Conservation (phyloP, 495 filamentous ascomycete species). For the Gamarada debralockiae region DNA sequence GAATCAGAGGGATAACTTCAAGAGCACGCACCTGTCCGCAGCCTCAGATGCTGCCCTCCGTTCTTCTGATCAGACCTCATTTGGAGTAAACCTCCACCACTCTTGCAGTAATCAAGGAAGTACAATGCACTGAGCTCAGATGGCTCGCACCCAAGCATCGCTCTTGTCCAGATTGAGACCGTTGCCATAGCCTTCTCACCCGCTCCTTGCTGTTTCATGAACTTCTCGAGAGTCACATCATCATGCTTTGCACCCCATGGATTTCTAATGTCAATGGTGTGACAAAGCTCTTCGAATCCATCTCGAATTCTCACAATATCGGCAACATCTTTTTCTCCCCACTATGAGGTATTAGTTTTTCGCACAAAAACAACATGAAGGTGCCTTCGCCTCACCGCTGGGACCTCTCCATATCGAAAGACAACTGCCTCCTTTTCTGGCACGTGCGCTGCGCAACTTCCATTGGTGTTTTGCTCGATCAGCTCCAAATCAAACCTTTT, state of each 20-base stretch:
- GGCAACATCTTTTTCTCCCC: neutral
- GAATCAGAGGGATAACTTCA: neutral
- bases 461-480: conserved; percentile 37
- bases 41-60: conserved; percentile 42
- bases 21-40: conserved; percentile 8
- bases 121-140: conserved; percentile 40
- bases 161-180: conserved; percentile 34
- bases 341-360: neutral
- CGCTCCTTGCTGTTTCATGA: neutral
- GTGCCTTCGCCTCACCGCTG: neutral
- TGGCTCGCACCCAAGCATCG: conserved; percentile 41
- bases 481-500: conserved; percentile 33
- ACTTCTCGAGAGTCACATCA: conserved; percentile 3
- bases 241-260: neutral
- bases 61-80: conserved; percentile 37
- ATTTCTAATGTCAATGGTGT: neutral
- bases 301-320: conserved; percentile 12
- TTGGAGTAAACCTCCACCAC: conserved; percentile 36
- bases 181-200: conserved; percentile 22
- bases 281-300: neutral
- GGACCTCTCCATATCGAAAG: neutral
- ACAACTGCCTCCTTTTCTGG: neutral
- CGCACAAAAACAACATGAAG: neutral
- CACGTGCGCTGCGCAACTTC: conserved; percentile 17
- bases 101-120: conserved; percentile 47